phyloP scores from a whole-genome alignment of 1,284 basidiomycete species.

The Lentinula novae-zelandiae region DNA sequence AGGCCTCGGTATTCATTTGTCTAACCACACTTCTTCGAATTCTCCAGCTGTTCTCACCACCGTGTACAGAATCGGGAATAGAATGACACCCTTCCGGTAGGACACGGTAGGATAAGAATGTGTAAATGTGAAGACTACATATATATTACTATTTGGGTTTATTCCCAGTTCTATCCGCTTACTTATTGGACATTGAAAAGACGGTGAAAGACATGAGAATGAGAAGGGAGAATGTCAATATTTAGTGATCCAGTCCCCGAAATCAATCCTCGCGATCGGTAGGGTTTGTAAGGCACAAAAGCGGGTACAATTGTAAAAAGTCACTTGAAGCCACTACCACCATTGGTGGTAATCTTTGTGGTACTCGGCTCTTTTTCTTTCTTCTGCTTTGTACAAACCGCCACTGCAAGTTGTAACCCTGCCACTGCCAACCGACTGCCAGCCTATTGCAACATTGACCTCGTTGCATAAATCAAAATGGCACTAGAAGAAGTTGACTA shows the following conservation, averaged over 20 bases:
- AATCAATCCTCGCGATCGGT: not conserved
- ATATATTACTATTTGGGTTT: not conserved
- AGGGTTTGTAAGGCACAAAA: not conserved
- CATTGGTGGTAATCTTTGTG: not conserved
- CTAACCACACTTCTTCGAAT: not conserved
- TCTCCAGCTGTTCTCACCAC: not conserved
- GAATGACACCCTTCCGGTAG: not conserved
- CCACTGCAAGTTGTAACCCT: not conserved
- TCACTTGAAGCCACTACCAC: not conserved
- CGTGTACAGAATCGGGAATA: not conserved
- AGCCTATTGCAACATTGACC: not conserved
- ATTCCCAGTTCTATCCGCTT: not conserved
- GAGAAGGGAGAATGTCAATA: too few relatives aligned
- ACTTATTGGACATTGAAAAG: not conserved
- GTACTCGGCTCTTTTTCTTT: not conserved
- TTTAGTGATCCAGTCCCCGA: not conserved
- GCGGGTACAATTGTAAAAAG: not conserved
- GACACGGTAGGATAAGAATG: not conserved
- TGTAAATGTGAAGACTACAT: not conserved
- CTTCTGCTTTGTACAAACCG: not conserved
- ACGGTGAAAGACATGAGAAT: not conserved
- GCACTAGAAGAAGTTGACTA: slow-evolving; percentile 64
- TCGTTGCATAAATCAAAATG: not conserved
- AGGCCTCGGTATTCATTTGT: not conserved
- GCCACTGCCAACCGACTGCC: not conserved